These are phyloP conservation scores for Skeletonema potamos DNA, from an alignment of 108 stramenopile genomes.

Conservation along the genomic window DNA sequence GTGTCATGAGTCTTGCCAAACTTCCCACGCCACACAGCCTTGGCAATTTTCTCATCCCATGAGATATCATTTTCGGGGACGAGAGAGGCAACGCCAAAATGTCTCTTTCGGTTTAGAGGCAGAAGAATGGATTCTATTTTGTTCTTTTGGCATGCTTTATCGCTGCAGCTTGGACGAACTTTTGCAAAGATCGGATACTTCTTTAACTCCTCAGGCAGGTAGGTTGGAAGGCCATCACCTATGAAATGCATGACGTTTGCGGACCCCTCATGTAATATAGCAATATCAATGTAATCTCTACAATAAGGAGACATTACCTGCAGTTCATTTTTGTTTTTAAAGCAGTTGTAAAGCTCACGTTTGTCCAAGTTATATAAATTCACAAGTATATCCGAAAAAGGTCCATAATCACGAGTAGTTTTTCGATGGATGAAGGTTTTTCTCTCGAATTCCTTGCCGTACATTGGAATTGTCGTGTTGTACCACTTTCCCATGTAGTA, in stretches of 20 bases:
- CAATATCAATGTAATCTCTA: slow-evolving; percentile 47
- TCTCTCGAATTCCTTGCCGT: slow-evolving; percentile 29
- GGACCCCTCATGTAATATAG: slow-evolving; percentile 38
- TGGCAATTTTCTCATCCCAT: slow-evolving; percentile 66
- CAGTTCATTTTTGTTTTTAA: slow-evolving; percentile 30
- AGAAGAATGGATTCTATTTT: slow-evolving; percentile 31
- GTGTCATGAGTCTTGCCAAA: slow-evolving; percentile 48
- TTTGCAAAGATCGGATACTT: slow-evolving; percentile 44
- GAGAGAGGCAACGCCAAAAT: slow-evolving; percentile 25
- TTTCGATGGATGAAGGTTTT: slow-evolving; percentile 33
- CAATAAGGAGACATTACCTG: slow-evolving; percentile 39
- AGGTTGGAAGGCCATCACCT: slow-evolving; percentile 39
- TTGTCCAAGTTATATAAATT: slow-evolving; percentile 43
- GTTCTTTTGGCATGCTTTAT: slow-evolving; percentile 4
- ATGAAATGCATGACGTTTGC: slow-evolving; percentile 41
- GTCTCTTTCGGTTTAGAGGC: slow-evolving; percentile 42
- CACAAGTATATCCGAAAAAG: slow-evolving; percentile 30
- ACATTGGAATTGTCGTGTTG: slow-evolving; percentile 33
- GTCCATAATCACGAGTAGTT: slow-evolving; percentile 40
- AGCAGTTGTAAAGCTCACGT: slow-evolving; percentile 20
- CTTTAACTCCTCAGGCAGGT: slow-evolving; percentile 11
- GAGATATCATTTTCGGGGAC: slow-evolving; percentile 65
- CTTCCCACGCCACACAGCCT: slow-evolving; percentile 78
- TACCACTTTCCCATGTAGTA: slow-evolving; percentile 53
- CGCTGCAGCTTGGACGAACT: slow-evolving; percentile 36